Evolutionary conservation across 2,329 filamentous ascomycete species (phyloP), one percentile per base, ranked within the genome.

Genomic region (Fusarium veterinarium): DNA sequence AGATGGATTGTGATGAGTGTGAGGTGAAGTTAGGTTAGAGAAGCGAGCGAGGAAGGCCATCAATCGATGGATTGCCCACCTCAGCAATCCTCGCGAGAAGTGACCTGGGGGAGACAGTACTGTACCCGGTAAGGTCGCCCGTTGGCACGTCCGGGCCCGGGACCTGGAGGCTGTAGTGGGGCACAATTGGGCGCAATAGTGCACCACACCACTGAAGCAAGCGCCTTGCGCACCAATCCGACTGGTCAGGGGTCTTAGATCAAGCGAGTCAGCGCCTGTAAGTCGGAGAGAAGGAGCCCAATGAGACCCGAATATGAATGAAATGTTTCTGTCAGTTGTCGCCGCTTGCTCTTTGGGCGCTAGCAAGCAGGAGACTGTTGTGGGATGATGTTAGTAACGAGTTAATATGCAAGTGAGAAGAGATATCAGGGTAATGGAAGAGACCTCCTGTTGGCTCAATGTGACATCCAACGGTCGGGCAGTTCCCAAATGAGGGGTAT

Each of bases 151-250:
- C 62, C 37, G 30, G 45, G 38, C 55, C 46, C 31, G 44, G 46
- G 64, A 59, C 59, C 65, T 69, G 65, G 51, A 65, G 70, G 52
- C 42, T 53, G 56, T 60, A 61, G 68, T 69, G 71, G 71, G 72
- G 59, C 60, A 55, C 53, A 74, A 49, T 56, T 64, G 69, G 62
- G 61, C 58, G 62, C 67, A 73, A 58, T 75, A 77, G 76, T 61
- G 73, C 71, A 77, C 72, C 76, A 77, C 76, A 77, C 76, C 72
- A 77, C 78, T 79, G 76, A 78, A 80, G 76, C 78, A 80, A 81
- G 80, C 80, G 80, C 79, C 77, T 80, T 77, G 73, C 75, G 74
- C 77, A 70, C 75, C 76, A 75, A 77, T 81, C 74, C 69, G 77
- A 82, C 78, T 81, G 80, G 80, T 73, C 72, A 70, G 63, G 66